Evolutionary conservation across 768 basidiomycete genomes (phyloP), one percentile per base, ranked within the genome.

Genomic region (Kwoniella shandongensis): DNA sequence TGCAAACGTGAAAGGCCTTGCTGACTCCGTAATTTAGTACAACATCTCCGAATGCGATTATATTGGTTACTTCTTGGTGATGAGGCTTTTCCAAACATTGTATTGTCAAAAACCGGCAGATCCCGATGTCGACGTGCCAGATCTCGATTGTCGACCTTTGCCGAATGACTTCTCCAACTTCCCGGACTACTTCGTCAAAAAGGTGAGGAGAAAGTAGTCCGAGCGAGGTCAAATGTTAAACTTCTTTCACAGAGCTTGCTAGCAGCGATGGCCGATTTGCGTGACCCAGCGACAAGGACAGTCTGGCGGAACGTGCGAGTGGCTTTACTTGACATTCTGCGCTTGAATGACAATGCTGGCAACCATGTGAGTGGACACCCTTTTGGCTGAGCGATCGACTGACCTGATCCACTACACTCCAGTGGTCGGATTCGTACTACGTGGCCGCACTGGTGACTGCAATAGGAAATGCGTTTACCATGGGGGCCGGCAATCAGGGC

Each of bases 151-250:
- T 46, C 88, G 93, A n/a, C 93, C 93, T 1, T 86, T 89, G 65
- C 90, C 93, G 15, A 98, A 97, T 71, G 88, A 96, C 66, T 98
- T 98, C 75, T 84, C 86, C 54, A 90, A 96, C 65, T 79, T 96
- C 27, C 78, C 91, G 0, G 90, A 96, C 65, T 97, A 98, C 74
- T 93, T 96, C 67, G 88, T 98, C 25, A 87, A 89, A 64, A 94
- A 94, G 84, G 94, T 89, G 58, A 51, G 56, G 40, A 42, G 7
- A 42, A 42, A n/a, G 40, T 18, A 23, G n/a, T n/a, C 10, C 40
- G 47, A 4, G n/a, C 13, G n/a, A 39, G 8, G 30, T 17, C 54
- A 6, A 32, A 32, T 32, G 13, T 13, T 49, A n/a, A 23, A 49
- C 36, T 20, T 18, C 25, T 32, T 27, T 4, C 22, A 13, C 54